Evolutionary conservation across 371 early-diverging fungal species (phyloP), one percentile per base, ranked within the genome.

Genomic region (Coemansia sp.): DNA sequence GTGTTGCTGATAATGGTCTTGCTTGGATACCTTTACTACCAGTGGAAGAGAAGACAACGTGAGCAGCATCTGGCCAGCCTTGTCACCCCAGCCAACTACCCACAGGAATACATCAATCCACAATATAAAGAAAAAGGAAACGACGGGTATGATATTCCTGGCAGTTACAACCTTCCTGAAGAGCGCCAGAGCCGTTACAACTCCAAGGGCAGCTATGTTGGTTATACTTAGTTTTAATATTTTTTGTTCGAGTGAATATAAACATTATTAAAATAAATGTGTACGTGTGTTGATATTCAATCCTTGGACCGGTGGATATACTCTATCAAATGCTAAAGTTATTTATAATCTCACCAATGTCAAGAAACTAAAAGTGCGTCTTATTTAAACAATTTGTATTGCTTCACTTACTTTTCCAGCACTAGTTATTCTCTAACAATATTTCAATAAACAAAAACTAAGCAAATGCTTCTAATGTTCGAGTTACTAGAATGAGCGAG

Each of bases 401-500:
- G 29, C 29, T 29, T 7, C 5, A 6, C 29, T 34, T 29, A 29
- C 29, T 34, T 34, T 10, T 34, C 34, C 10, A 34, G 2, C 34
- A 34, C 3, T 6, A 7, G 2, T 34, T 11, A 34, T 34, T 34
- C 34, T 34, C 34, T 34, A 34, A 34, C 10, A 34, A 34, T 10
- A 34, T 34, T 34, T 34, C 3, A 34, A 34, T 34, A 34, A 34
- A 34, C 34, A 34, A 34, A 34, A 26, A 13, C 24, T 26, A 57
- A 22, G 63, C 57, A 40, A 73, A 74, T 13, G 75, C 60, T 11
- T 75, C 72, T 11, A 75, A 16, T 5, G 76, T 75, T 7, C 63
- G 63, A 10, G 72, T 58, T 13, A 71, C 72, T 6, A 75, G 68
- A n/a, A 75, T 75, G 4, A 75, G 39, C 45, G 75, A 75, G 22